A percentile compares a stretch with the other conserved stretches of the same genome.
phyloP scores from a whole-genome alignment of 768 basidiomycete genomes.

The Leccinum disarticulatum region DNA sequence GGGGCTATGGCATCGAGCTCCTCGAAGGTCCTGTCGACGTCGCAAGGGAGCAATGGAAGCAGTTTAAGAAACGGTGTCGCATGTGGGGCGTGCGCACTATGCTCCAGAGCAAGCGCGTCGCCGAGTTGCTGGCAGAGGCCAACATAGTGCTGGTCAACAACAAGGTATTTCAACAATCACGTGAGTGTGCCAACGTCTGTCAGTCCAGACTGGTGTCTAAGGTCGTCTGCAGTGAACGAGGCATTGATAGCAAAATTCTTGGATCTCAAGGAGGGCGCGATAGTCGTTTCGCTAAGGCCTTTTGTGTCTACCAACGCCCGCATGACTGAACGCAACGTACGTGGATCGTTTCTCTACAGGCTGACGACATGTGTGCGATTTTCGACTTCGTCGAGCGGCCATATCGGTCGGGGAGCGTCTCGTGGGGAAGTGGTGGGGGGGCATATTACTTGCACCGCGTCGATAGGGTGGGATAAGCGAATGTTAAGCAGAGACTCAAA shows the following conservation, averaged over 20 bases:
- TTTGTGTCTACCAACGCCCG: conserved; percentile 77
- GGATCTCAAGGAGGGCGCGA: conserved; percentile 90
- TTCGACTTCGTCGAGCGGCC: conserved; percentile 70
- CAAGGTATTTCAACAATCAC: conserved; percentile 72
- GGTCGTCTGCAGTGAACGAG: conserved; percentile 67
- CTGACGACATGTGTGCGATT: conserved; percentile 78
- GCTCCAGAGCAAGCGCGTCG: conserved; percentile 62
- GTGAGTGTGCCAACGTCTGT: conserved; percentile 46
- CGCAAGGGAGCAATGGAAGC: conserved; percentile 71
- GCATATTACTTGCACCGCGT: conserved; percentile 76
- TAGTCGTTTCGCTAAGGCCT: conserved; percentile 89
- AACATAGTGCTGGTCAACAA: conserved; percentile 93
- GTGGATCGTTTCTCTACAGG: conserved; percentile 41
- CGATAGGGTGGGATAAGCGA: conserved; percentile 68
- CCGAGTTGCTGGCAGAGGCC: conserved; percentile 71
- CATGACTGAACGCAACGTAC: conserved; percentile 80
- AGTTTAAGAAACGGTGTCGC: conserved; percentile 72
- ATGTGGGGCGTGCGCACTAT: conserved; percentile 93
- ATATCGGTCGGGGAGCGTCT: conserved; percentile 77
- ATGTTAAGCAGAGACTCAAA: conserved; percentile 55
- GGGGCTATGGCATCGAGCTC: conserved; percentile 77
- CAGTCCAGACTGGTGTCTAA: neutral
- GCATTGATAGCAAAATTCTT: conserved; percentile 85
- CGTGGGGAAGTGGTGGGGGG: conserved; percentile 75
- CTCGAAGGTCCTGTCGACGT: conserved; percentile 77